Conservation (phyloP, 2,329 filamentous ascomycete species). For the Thelonectria olida region DNA sequence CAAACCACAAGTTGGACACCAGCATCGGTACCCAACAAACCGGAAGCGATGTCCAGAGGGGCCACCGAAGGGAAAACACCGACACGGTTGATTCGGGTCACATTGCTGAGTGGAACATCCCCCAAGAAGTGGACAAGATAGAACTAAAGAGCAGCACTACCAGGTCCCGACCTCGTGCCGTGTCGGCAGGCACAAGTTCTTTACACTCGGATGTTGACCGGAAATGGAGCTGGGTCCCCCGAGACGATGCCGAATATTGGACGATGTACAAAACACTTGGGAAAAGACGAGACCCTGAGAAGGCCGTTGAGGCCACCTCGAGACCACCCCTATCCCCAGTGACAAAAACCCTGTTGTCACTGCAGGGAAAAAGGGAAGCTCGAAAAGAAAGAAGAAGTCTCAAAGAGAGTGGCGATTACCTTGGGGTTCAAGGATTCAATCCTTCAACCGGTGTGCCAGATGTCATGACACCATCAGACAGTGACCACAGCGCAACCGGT, state of each 20-base stretch:
- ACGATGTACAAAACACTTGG: slow-evolving; percentile 7
- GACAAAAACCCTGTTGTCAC: slow-evolving; percentile 13
- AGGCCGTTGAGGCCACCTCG: not conserved
- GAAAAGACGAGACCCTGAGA: not conserved
- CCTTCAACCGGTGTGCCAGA: slow-evolving; percentile 64
- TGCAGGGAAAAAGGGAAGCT: slow-evolving; percentile 45
- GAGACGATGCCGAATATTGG: slow-evolving; percentile 18
- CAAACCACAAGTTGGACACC: slow-evolving; percentile 29
- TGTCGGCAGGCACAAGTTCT: not conserved
- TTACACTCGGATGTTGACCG: not conserved
- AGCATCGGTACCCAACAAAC: not conserved
- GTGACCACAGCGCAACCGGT: slow-evolving; percentile 51
- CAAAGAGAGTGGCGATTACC: slow-evolving; percentile 65
- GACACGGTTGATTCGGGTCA: slow-evolving; percentile 41
- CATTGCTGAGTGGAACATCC: slow-evolving; percentile 48
- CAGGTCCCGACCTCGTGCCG: not conserved
- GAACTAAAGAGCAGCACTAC: not conserved
- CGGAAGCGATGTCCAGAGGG: slow-evolving; percentile 22
- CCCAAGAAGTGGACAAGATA: slow-evolving; percentile 37
- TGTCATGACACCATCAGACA: slow-evolving; percentile 59
- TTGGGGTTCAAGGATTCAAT: slow-evolving; percentile 67
- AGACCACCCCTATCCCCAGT: not conserved
- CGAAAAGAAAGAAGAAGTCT: slow-evolving; percentile 54
- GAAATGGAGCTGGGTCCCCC: slow-evolving; percentile 32
- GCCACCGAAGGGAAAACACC: slow-evolving; percentile 26